phyloP scores from a whole-genome alignment of 768 basidiomycete genomes.

The Leccinum variicolor region DNA sequence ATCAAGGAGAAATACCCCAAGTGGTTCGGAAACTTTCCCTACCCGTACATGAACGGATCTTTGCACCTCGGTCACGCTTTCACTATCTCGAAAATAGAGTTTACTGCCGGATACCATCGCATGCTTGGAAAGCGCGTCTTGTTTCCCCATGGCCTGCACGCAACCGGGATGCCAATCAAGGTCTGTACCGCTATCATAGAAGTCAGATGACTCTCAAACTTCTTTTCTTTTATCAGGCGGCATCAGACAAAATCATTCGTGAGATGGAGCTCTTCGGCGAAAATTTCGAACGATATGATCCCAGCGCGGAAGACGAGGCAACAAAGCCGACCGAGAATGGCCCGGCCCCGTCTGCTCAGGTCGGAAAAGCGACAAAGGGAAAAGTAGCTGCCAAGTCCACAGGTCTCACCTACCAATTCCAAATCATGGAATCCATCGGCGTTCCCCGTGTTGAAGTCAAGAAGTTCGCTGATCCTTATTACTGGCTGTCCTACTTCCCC shows the following conservation, averaged over 20 bases:
- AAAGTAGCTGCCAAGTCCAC: constrained; percentile 92
- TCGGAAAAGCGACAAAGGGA: constrained; percentile 90
- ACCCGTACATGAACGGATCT: constrained; percentile 98
- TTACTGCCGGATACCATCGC: constrained; percentile 90
- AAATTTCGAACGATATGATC: constrained; percentile 66
- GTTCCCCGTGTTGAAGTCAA: constrained; percentile 89
- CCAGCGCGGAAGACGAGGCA: constrained; percentile 43
- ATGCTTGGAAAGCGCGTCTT: constrained; percentile 92
- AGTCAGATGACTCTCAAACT: neutral
- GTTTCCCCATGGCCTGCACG: constrained; percentile 98
- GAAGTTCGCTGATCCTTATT: constrained; percentile 90
- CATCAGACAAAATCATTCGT: constrained; percentile 95
- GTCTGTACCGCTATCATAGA: constrained; percentile 22
- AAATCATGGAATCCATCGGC: constrained; percentile 94
- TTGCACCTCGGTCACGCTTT: constrained; percentile 97
- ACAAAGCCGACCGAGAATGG: constrained; percentile 40
- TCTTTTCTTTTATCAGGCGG: constrained; percentile 53
- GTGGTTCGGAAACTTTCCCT: constrained; percentile 97
- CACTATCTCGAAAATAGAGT: constrained; percentile 97
- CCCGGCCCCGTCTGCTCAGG: constrained; percentile 45
- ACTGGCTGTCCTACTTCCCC: constrained; percentile 95
- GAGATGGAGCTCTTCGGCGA: constrained; percentile 95
- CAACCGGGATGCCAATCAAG: constrained; percentile 99
- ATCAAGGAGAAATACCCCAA: constrained; percentile 81
- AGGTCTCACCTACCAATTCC: constrained; percentile 95